phyloP scores from a whole-genome alignment of 2,329 filamentous ascomycete species.

The Torrubiella hemipterigena region DNA sequence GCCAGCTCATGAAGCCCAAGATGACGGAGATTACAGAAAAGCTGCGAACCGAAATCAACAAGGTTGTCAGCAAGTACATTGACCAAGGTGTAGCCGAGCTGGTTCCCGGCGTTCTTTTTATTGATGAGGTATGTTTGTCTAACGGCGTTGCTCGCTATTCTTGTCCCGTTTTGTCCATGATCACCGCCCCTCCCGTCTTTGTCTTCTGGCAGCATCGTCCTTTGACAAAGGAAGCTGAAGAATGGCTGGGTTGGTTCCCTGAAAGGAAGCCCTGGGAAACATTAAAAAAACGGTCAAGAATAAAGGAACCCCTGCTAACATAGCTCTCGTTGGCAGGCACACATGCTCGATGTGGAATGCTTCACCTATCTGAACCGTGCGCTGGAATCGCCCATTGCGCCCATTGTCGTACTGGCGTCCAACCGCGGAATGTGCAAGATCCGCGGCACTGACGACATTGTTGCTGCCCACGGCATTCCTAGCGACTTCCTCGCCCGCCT shows the following conservation, averaged over 20 bases:
- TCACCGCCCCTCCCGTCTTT: neutral
- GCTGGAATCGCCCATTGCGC: constrained; percentile 88
- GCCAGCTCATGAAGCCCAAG: constrained; percentile 97
- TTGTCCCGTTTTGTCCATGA: too few relatives aligned
- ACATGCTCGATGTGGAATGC: constrained; percentile 99
- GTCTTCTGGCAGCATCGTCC: too few relatives aligned
- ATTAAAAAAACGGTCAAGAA: constrained; percentile 1
- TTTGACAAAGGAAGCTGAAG: too few relatives aligned
- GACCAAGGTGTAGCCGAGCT: constrained; percentile 96
- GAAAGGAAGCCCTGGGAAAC: neutral
- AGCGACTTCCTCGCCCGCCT: constrained; percentile 87
- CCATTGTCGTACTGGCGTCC: constrained; percentile 93
- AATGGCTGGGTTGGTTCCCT: neutral
- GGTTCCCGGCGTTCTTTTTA: constrained; percentile 96
- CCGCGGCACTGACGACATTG: constrained; percentile 69
- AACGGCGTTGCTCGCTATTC: neutral
- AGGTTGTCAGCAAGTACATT: constrained; percentile 98
- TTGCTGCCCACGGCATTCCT: constrained; percentile 86
- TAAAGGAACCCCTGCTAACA: constrained; percentile 4
- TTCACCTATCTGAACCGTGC: constrained; percentile 98
- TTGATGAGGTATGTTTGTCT: constrained; percentile 66
- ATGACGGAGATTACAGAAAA: constrained; percentile 99
- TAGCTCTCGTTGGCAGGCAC: constrained; percentile 48
- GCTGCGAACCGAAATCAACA: constrained; percentile 91
- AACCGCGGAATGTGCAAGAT: constrained; percentile 93